A percentile compares a stretch with the other conserved stretches of the same genome.
Evolutionary conservation across 164 flowering plant genomes (phyloP).

Genomic region (Umbellularia californica): DNA sequence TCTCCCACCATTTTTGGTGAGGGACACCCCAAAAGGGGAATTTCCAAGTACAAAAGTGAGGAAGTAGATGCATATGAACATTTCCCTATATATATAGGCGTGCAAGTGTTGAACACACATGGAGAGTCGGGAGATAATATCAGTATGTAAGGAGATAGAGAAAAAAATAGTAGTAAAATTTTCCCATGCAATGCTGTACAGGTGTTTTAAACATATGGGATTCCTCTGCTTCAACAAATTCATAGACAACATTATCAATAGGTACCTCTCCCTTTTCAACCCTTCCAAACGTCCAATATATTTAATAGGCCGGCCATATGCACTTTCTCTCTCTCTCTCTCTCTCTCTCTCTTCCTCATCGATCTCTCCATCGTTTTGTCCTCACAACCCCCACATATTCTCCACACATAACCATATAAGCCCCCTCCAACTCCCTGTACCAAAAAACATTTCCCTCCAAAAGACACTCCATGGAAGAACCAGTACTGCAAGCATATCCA

Average conservation of each 20-base stretch:
- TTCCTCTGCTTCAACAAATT: neutral
- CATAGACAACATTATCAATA: neutral
- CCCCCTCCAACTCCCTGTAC: neutral
- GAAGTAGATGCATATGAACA: no score
- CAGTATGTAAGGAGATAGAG: no score
- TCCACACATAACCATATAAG: neutral
- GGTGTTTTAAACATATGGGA: neutral
- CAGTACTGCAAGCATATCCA: neutral
- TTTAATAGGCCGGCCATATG: slow-evolving; percentile 11
- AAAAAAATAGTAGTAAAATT: no score
- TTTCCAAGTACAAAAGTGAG: no score
- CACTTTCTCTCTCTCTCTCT: neutral
- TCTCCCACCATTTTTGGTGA: no score
- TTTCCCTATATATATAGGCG: no score
- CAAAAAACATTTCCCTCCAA: neutral
- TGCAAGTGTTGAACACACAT: no score
- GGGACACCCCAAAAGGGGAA: no score
- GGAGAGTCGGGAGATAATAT: no score
- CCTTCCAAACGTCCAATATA: neutral
- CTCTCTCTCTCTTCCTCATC: neutral
- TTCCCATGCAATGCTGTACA: neutral
- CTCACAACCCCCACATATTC: slow-evolving; percentile 1
- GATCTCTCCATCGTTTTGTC: slow-evolving; percentile 14
- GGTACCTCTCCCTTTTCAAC: neutral
- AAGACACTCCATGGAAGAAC: neutral